Conservation (phyloP, 2,329 filamentous ascomycete species). For the Aureobasidium namibiae region DNA sequence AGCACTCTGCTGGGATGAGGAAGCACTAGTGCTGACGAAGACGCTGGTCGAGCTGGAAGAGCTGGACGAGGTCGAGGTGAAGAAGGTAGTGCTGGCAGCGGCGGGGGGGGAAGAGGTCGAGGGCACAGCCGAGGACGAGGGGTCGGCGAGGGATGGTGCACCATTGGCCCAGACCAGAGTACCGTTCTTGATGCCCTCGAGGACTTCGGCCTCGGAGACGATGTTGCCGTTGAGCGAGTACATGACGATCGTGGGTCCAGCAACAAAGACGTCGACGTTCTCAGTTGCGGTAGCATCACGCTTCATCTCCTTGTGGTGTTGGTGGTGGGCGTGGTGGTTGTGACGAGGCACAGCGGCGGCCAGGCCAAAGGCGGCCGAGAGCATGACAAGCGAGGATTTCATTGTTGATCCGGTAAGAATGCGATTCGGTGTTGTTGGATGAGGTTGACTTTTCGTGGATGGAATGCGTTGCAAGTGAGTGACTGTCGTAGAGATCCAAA, state of each 20-base stretch:
- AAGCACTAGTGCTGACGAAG: conserved; percentile 24
- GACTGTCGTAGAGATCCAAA: conserved; percentile 6
- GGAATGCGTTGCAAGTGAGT: background rate
- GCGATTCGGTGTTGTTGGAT: background rate
- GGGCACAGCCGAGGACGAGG: conserved; percentile 24
- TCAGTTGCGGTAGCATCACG: conserved; percentile 35
- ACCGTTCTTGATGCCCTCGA: conserved; percentile 62
- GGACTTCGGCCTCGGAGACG: conserved; percentile 57
- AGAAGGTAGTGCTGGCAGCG: conserved; percentile 28
- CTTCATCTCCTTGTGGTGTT: conserved; percentile 47
- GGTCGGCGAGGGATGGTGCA: conserved; percentile 22
- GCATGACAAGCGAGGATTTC: conserved; percentile 29
- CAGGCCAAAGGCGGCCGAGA: conserved; percentile 30
- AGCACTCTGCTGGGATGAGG: conserved; percentile 19
- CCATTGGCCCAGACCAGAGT: conserved; percentile 56
- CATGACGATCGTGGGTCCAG: conserved; percentile 56
- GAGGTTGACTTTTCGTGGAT: background rate
- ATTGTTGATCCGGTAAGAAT: conserved; percentile 21
- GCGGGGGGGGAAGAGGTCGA: conserved; percentile 12
- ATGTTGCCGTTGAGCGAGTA: conserved; percentile 62
- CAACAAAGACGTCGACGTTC: conserved; percentile 45
- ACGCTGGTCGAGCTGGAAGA: conserved; percentile 20
- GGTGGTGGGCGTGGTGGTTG: conserved; percentile 49
- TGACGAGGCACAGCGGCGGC: conserved; percentile 50
- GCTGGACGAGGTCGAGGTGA: conserved; percentile 25